Percentiles rank a stretch among this genome's conserved stretches.
phyloP scores from a whole-genome alignment of 306 rosid genomes.

The Acacia acuminata region DNA sequence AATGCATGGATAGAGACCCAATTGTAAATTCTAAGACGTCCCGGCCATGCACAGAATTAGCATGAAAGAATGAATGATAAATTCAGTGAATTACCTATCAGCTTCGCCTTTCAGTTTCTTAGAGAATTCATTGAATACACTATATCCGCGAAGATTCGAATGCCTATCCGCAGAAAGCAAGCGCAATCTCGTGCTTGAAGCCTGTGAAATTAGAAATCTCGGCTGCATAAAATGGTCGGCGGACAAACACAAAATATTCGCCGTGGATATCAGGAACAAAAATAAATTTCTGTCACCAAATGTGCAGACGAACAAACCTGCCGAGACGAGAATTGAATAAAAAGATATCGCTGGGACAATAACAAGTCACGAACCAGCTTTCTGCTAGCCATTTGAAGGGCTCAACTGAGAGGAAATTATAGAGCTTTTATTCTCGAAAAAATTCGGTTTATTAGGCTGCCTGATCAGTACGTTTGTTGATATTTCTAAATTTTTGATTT shows the following conservation, averaged over 20 bases:
- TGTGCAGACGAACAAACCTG: constrained; percentile 41
- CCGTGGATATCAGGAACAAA: not conserved
- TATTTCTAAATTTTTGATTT: not conserved
- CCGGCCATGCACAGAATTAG: not conserved
- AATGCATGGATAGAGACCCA: not conserved
- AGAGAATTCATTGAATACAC: constrained; percentile 83
- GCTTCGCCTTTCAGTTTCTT: constrained; percentile 79
- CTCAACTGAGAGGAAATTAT: not conserved
- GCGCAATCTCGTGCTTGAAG: constrained; percentile 41
- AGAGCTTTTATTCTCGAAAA: not conserved
- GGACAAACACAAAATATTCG: not conserved
- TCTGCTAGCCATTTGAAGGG: constrained; percentile 49
- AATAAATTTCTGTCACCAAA: not conserved
- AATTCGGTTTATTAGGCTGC: not conserved
- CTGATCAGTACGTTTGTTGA: not conserved
- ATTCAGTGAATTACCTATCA: constrained; percentile 46
- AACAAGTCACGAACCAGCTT: constrained; percentile 79
- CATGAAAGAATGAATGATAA: not conserved
- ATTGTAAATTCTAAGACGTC: constrained; percentile 2
- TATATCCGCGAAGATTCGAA: constrained; percentile 49
- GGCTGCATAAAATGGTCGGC: not conserved
- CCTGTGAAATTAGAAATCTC: constrained; percentile 30
- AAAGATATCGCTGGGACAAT: constrained; percentile 47
- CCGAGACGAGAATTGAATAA: constrained; percentile 45
- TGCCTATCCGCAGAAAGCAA: constrained; percentile 46